Percentiles rank a stretch among this genome's conserved stretches.
These are phyloP conservation scores for Aspergillus udagawae DNA, from an alignment of 2,329 filamentous ascomycete species.

Conservation along the genomic window DNA sequence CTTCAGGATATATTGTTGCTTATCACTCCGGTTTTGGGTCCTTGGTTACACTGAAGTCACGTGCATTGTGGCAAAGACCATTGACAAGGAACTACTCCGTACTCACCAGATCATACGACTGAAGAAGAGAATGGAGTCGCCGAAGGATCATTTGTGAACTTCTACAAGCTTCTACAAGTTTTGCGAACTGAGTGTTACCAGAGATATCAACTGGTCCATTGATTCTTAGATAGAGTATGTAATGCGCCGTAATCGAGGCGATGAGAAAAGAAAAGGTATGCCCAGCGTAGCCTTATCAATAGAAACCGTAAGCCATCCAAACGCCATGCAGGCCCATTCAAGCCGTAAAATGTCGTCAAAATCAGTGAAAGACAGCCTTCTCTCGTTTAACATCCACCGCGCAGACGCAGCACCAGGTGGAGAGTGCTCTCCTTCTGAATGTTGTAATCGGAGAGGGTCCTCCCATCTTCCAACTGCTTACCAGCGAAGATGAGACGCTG, in stretches of 20 bases:
- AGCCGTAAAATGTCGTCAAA: conserved; percentile 25
- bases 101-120: not conserved
- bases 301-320: conserved; percentile 28
- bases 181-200: not conserved
- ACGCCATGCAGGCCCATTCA: conserved; percentile 35
- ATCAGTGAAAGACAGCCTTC: conserved; percentile 12
- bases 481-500: conserved; percentile 68
- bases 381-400: conserved; percentile 39
- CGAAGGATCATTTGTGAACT: not conserved
- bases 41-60: conserved; percentile 2
- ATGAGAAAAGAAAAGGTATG: conserved; percentile 21
- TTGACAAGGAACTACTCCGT: not conserved
- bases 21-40: conserved; percentile 1
- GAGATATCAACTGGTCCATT: conserved; percentile 2
- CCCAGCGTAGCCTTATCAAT: conserved; percentile 17
- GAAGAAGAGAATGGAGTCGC: not conserved
- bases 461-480: conserved; percentile 57
- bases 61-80: conserved; percentile 5
- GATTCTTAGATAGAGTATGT: conserved; percentile 15
- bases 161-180: not conserved
- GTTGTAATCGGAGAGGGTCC: conserved; percentile 52
- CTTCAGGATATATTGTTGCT: not conserved
- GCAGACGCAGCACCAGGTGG: conserved; percentile 53
- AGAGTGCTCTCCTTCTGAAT: conserved; percentile 61
- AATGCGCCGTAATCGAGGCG: conserved; percentile 15